Percentiles rank a stretch among this genome's conserved stretches.
Conservation (phyloP, 192 early-diverging fungal genomes). For the Spizellomyces sp. region DNA sequence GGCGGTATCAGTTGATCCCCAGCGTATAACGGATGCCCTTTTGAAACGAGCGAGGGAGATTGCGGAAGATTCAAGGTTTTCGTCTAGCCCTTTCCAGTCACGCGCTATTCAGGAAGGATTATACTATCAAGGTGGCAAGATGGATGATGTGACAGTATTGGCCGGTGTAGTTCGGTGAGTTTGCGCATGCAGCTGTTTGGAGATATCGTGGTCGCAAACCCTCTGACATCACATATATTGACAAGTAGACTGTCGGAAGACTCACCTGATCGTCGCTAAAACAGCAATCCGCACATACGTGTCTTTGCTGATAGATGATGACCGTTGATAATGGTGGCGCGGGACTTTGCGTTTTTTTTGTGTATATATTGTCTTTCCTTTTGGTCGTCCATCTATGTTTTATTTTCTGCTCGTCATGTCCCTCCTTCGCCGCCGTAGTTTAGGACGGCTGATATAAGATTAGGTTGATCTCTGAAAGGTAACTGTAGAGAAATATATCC, state of each 20-base stretch:
- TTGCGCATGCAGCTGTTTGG: background rate
- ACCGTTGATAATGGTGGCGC: too few relatives aligned
- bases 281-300: background rate
- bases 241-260: conserved; percentile 57
- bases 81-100: conserved; percentile 86
- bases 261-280: conserved; percentile 66
- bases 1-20: conserved; percentile 55
- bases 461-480: too few relatives aligned
- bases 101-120: conserved; percentile 93
- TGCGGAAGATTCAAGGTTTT: conserved; percentile 76
- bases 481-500: too few relatives aligned
- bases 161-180: conserved; percentile 74
- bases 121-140: conserved; percentile 92
- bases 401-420: too few relatives aligned
- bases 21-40: conserved; percentile 77
- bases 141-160: conserved; percentile 92
- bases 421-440: too few relatives aligned
- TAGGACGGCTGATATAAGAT: too few relatives aligned
- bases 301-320: too few relatives aligned
- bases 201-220: background rate
- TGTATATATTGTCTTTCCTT: too few relatives aligned
- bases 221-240: background rate
- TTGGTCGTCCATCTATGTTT: too few relatives aligned
- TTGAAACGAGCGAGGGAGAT: conserved; percentile 74
- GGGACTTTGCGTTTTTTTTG: too few relatives aligned